phyloP scores from a whole-genome alignment of 345 rosid species.

The Rubroshorea leprosula region DNA sequence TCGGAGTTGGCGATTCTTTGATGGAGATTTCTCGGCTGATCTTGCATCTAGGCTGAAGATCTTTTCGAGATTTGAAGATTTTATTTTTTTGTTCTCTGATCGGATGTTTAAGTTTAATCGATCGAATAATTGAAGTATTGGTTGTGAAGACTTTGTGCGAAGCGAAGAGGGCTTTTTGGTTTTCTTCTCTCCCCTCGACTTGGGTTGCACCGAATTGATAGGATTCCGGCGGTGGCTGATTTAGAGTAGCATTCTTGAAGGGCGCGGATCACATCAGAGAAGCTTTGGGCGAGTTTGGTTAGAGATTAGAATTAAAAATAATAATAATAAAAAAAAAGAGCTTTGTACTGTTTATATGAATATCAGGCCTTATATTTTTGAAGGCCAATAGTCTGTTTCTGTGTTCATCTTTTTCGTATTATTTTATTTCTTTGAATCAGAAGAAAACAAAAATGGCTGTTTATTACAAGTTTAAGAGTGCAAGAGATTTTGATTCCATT shows the following conservation, averaged over 20 bases:
- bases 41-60: no score
- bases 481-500: slow-evolving; percentile 89
- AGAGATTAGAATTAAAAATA: neutral
- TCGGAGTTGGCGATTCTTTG: neutral
- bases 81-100: neutral
- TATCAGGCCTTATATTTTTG: slow-evolving; percentile 33
- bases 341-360: slow-evolving; percentile 12
- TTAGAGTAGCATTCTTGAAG: neutral
- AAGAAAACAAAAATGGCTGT: slow-evolving; percentile 64
- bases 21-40: no score
- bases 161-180: neutral
- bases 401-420: slow-evolving; percentile 7
- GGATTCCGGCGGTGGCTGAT: neutral
- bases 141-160: no score
- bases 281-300: slow-evolving; percentile 20
- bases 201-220: no score
- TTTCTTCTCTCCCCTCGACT: no score
- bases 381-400: slow-evolving; percentile 29
- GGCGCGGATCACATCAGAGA: neutral
- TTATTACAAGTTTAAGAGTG: slow-evolving; percentile 99
- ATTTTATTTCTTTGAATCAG: slow-evolving; percentile 15
- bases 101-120: neutral
- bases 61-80: neutral
- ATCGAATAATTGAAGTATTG: neutral
- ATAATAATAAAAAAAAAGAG: no score